These are phyloP conservation scores for Phaffia rhodozyma DNA, from an alignment of 1,284 basidiomycete species.

Conservation along the genomic window DNA sequence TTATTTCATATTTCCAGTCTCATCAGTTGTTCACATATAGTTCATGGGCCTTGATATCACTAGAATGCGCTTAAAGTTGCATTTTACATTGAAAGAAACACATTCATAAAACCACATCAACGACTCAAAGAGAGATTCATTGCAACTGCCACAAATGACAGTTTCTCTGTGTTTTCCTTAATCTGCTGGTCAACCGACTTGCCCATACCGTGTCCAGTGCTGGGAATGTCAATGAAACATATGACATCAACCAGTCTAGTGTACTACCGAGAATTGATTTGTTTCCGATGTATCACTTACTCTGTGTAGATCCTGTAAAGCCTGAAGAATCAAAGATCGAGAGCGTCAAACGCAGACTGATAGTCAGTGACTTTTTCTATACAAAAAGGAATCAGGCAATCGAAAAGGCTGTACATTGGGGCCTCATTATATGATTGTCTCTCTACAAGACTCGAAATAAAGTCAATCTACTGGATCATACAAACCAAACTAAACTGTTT, in stretches of 20 bases:
- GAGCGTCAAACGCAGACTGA: too few species aligned
- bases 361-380: too few species aligned
- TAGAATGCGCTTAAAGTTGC: too few species aligned
- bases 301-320: neutral
- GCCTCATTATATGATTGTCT: neutral
- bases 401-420: too few species aligned
- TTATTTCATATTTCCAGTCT: too few species aligned
- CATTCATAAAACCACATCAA: neutral
- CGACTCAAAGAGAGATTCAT: neutral
- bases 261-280: neutral
- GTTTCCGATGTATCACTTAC: too few species aligned
- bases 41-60: too few species aligned
- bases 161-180: slow-evolving; percentile 6
- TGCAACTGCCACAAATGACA: slow-evolving; percentile 9
- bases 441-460: neutral
- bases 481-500: neutral
- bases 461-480: neutral
- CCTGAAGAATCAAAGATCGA: too few species aligned
- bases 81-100: too few species aligned
- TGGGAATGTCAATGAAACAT: neutral
- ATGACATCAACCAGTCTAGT: neutral
- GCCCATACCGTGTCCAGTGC: slow-evolving; percentile 17
- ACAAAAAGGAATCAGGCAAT: too few species aligned
- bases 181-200: slow-evolving; percentile 11
- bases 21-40: too few species aligned